phyloP scores from a whole-genome alignment of 352 stramenopile genomes.

The Blastocystis sp. region DNA sequence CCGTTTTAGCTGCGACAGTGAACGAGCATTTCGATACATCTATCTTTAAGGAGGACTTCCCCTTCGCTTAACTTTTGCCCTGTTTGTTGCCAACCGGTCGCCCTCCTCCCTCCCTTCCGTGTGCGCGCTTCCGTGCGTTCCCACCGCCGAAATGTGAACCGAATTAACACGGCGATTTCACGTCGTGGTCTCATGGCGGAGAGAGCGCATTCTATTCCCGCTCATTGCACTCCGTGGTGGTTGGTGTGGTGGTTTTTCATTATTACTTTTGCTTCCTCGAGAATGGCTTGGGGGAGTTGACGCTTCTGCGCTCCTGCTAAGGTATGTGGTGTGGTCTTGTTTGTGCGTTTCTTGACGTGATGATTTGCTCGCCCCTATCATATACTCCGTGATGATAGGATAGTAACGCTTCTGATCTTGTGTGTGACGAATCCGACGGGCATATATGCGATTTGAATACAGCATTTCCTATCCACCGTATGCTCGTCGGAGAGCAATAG shows the following conservation, averaged over 20 bases:
- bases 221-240: not conserved
- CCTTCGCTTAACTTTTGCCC: not conserved
- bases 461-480: constrained; percentile 12
- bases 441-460: constrained; percentile 2
- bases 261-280: no score
- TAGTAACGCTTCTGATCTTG: constrained; percentile 20
- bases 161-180: constrained; percentile 47
- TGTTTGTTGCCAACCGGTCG: constrained; percentile 66
- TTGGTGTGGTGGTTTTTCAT: not conserved
- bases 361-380: constrained; percentile 47
- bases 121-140: not conserved
- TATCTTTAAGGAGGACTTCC: constrained; percentile 44
- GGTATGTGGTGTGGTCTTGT: not conserved
- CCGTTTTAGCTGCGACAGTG: not conserved
- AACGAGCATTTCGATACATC: constrained; percentile 48
- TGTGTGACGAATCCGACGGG: not conserved
- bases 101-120: no score
- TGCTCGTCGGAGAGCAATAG: not conserved
- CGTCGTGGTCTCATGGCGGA: no score
- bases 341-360: not conserved
- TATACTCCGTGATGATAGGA: constrained; percentile 31
- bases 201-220: constrained; percentile 8
- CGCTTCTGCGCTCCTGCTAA: not conserved
- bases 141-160: not conserved
- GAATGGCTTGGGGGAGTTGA: no score